Evolutionary conservation across 2,329 filamentous ascomycete genomes (phyloP).

Genomic region (Metarhizium robertsii): DNA sequence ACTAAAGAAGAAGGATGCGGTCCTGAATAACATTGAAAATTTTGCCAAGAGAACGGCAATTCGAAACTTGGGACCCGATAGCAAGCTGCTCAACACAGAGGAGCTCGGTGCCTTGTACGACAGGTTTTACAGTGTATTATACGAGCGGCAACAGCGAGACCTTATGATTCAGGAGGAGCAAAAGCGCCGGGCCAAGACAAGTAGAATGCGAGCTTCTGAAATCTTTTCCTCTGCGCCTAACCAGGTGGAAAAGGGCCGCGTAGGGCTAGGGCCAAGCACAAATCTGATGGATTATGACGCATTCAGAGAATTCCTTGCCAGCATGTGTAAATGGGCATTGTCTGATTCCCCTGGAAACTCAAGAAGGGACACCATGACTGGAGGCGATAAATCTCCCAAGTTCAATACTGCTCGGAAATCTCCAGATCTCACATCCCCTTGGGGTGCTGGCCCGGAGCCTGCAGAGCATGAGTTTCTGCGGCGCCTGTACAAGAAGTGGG

Average conservation of each 20-base stretch:
- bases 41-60: conserved; percentile 97
- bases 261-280: conserved; percentile 80
- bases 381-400: conserved; percentile 49
- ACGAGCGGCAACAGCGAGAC: conserved; percentile 80
- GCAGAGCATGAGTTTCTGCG: conserved; percentile 93
- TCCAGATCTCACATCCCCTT: conserved; percentile 36
- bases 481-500: conserved; percentile 82
- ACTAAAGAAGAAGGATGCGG: conserved; percentile 85
- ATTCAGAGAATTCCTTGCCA: conserved; percentile 87
- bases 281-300: conserved; percentile 96
- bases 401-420: conserved; percentile 45
- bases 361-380: conserved; percentile 34
- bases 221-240: conserved; percentile 28
- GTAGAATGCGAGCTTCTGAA: conserved; percentile 29
- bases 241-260: conserved; percentile 70
- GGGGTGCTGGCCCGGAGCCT: conserved; percentile 53
- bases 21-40: conserved; percentile 91
- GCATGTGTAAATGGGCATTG: conserved; percentile 85
- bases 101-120: conserved; percentile 90
- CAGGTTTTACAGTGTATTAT: conserved; percentile 83
- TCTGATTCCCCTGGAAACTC: conserved; percentile 68
- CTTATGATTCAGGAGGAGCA: conserved; percentile 70
- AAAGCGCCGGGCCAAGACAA: conserved; percentile 54
- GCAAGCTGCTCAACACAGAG: conserved; percentile 76
- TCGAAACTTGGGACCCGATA: conserved; percentile 88